Evolutionary conservation across 1,284 basidiomycete species (phyloP).

Genomic region (Phylloporus gajari): DNA sequence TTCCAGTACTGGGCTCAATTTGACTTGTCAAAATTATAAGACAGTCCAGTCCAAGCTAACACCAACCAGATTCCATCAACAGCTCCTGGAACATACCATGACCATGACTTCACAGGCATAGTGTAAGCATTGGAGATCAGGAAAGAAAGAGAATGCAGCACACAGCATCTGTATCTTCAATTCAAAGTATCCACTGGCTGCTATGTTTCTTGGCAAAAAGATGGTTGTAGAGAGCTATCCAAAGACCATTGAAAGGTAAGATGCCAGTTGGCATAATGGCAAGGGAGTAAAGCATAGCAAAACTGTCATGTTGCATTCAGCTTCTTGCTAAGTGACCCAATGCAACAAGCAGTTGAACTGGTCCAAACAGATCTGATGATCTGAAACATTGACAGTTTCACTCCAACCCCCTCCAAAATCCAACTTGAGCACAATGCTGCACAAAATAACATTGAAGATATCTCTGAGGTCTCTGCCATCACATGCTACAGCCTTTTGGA

Average conservation of each 20-base stretch:
- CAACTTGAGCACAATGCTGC: too few species aligned
- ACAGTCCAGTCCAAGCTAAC: conserved; percentile 91
- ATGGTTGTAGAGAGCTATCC: conserved; percentile 96
- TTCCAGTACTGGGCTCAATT: background rate
- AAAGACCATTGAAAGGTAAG: conserved; percentile 94
- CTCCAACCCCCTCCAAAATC: too few species aligned
- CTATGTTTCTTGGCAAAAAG: conserved; percentile 83
- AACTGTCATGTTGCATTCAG: conserved; percentile 29
- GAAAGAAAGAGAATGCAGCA: background rate
- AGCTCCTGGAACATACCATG: conserved; percentile 85
- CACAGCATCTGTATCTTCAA: conserved; percentile 90
- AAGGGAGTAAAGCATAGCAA: conserved; percentile 95
- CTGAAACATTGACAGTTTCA: too few species aligned
- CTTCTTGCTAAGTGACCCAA: background rate
- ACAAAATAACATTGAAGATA: too few species aligned
- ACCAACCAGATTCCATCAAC: conserved; percentile 83
- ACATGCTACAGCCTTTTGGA: too few species aligned
- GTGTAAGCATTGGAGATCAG: conserved; percentile 12
- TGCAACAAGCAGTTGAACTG: too few species aligned
- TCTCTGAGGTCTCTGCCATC: too few species aligned
- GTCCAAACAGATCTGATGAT: too few species aligned
- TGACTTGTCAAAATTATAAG: conserved; percentile 84
- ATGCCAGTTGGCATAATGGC: conserved; percentile 94
- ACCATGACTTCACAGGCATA: conserved; percentile 67
- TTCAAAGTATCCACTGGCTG: conserved; percentile 90